Evolutionary conservation across 352 stramenopile species (phyloP).

Genomic region (Phytophthora pisi): DNA sequence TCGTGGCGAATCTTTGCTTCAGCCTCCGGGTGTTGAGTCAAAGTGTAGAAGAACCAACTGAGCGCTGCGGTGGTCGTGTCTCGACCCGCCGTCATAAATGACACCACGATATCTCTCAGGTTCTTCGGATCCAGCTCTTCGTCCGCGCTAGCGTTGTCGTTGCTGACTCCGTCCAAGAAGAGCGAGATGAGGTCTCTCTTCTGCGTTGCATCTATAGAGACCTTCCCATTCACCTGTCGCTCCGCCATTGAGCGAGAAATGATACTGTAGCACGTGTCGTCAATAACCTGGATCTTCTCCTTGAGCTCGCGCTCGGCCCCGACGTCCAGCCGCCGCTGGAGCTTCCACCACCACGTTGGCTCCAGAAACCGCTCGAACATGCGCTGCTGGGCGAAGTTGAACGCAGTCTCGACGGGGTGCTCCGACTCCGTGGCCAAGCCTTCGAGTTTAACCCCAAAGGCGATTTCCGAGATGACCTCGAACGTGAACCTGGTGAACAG

Average conservation of each 20-base stretch:
- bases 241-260: slow-evolving; percentile 37
- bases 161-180: slow-evolving; percentile 42
- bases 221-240: background rate
- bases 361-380: slow-evolving; percentile 43
- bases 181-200: slow-evolving; percentile 50
- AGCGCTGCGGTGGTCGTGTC: slow-evolving; percentile 70
- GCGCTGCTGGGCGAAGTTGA: slow-evolving; percentile 43
- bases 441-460: slow-evolving; percentile 39
- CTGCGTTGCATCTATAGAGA: background rate
- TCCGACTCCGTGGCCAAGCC: slow-evolving; percentile 12
- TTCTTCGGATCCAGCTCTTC: slow-evolving; percentile 40
- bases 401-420: slow-evolving; percentile 35
- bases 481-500: slow-evolving; percentile 56
- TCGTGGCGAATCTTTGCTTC: slow-evolving; percentile 47
- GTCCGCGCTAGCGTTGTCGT: slow-evolving; percentile 12
- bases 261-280: slow-evolving; percentile 40
- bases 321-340: slow-evolving; percentile 41
- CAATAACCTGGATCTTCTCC: slow-evolving; percentile 35
- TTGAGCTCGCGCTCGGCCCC: slow-evolving; percentile 41
- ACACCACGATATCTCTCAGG: slow-evolving; percentile 71
- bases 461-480: slow-evolving; percentile 56
- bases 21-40: slow-evolving; percentile 52
- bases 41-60: slow-evolving; percentile 69
- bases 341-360: slow-evolving; percentile 49
- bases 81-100: slow-evolving; percentile 75